Evolutionary conservation across 768 basidiomycete species (phyloP).

Genomic region (Lentinus brumalis): DNA sequence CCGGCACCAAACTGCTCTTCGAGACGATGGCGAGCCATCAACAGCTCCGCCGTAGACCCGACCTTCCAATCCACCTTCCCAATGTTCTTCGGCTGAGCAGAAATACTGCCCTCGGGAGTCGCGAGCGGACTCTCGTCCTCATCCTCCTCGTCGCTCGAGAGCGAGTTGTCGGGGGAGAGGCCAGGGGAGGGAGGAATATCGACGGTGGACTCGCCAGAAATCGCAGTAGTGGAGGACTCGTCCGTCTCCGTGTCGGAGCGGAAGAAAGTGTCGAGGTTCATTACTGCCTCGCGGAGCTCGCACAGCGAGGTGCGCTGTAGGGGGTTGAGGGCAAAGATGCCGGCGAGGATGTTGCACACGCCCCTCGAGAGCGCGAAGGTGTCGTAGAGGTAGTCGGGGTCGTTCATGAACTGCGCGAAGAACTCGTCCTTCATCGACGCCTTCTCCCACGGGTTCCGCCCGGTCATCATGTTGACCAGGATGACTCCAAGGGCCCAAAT

Average conservation of each 20-base stretch:
- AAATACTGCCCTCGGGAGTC: not conserved
- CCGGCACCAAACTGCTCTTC: not conserved
- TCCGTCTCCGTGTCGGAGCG: constrained; percentile 5
- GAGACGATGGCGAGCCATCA: not conserved
- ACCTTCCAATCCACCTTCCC: not conserved
- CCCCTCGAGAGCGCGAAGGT: constrained; percentile 73
- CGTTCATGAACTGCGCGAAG: constrained; percentile 8
- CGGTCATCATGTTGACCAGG: constrained; percentile 50
- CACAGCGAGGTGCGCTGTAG: constrained; percentile 18
- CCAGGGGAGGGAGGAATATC: not conserved
- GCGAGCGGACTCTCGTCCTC: not conserved
- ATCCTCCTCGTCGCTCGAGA: not conserved
- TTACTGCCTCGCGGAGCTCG: constrained; percentile 19
- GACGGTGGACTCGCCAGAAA: not conserved
- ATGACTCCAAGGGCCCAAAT: constrained; percentile 41
- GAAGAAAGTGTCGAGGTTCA: constrained; percentile 27
- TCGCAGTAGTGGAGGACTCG: not conserved
- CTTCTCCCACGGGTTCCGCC: constrained; percentile 49
- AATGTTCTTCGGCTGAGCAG: not conserved
- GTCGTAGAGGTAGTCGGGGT: constrained; percentile 43
- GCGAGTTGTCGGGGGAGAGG: not conserved
- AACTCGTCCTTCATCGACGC: constrained; percentile 29
- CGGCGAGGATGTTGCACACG: constrained; percentile 42
- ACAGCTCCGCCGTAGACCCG: not conserved
- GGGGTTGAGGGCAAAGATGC: constrained; percentile 31